Evolutionary conservation across 2,329 filamentous ascomycete species (phyloP), one percentile per base, ranked within the genome.

Genomic region (Stenocarpella maydis): DNA sequence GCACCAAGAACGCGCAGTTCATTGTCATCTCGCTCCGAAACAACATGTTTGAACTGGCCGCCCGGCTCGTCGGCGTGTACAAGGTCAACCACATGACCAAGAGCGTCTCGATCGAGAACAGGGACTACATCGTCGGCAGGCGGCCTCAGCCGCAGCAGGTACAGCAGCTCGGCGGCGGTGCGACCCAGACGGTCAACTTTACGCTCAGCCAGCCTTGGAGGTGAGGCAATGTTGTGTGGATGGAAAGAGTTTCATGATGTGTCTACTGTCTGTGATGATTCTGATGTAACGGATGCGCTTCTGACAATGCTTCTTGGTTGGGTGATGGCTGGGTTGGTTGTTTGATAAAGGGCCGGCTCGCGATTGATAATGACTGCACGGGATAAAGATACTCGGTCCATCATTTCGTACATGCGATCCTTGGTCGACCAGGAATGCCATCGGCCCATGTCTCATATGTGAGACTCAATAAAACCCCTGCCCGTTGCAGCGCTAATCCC

Each of bases 21-120:
- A 96, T 99, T 75, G 96, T 99, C 77, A 99, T 99, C 78, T 98
- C 94, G 19, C 85, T 99, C 76, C 88, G 96, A 76, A 99, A 99
- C 82, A 99, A 99, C 85, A 99, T 99, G 96, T 99, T 99, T 81
- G 96, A 99, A 85, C 89, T 99, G 72, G 95, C 97, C n/a, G 90
- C 94, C 69, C 89, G 97, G 68, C 87, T 99, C 70, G 94, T 99
- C 17, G 97, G 97, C 74, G 96, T 99, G 68, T 99, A 99, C 86
- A 99, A 99, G 86, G 96, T 99, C 79, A 98, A 97, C 82, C 95
- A 99, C 81, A 99, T 98, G 90, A 96, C 93, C 71, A 96, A 95
- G 88, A 95, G 92, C 80, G 92, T 96, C 26, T 94, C 93, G 65
- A 94, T 96, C 72, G 93, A 96, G 81, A 96, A 96, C 81, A 86